Conservation (phyloP, 2,329 filamentous ascomycete genomes). For the Aspergillus ochraceus region DNA sequence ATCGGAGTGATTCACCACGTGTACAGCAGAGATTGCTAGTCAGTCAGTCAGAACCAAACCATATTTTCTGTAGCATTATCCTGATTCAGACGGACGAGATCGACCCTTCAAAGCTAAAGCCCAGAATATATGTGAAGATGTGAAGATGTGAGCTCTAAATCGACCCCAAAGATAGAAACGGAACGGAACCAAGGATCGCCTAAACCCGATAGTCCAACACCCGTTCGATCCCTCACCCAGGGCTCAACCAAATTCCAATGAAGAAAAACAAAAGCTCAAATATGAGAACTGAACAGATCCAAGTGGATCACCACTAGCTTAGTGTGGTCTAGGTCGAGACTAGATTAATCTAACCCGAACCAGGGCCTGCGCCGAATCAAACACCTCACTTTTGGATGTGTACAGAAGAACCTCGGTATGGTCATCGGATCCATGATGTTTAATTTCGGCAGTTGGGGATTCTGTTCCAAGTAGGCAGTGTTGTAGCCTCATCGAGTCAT, state of each 20-base stretch:
- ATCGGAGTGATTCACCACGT: no score
- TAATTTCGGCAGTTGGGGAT: neutral
- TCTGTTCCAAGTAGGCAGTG: no score
- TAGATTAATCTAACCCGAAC: neutral
- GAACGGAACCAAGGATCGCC: neutral
- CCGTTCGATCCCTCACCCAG: neutral
- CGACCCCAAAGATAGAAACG: neutral
- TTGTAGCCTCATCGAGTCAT: neutral
- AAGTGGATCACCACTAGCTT: neutral
- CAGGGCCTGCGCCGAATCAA: neutral
- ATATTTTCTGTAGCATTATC: no score
- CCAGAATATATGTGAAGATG: no score
- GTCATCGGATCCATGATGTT: neutral
- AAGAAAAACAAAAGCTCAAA: neutral
- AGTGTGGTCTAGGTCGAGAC: neutral
- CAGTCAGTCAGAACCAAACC: no score
- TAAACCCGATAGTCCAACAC: neutral
- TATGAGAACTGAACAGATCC: neutral
- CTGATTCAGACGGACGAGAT: no score
- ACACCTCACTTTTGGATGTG: neutral
- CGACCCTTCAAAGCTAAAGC: neutral
- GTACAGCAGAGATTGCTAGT: no score
- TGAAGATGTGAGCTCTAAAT: neutral
- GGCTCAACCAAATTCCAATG: neutral
- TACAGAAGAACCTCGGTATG: neutral